Evolutionary conservation across 2,329 filamentous ascomycete genomes (phyloP).

Genomic region (Shiraia sp.): DNA sequence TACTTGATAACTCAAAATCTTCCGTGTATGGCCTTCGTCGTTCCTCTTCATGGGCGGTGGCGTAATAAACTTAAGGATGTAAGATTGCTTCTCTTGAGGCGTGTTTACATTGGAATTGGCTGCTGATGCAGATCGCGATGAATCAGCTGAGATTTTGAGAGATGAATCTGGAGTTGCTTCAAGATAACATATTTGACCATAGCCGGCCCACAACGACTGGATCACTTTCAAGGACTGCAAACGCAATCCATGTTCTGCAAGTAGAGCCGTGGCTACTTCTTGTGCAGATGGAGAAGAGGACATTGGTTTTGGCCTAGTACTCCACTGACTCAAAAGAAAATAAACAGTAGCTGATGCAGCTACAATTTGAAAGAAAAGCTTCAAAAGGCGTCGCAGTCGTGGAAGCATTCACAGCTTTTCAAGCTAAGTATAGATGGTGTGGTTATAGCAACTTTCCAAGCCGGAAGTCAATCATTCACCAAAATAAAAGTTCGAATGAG

Average conservation of each 20-base stretch:
- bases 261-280: constrained; percentile 30
- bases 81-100: constrained; percentile 32
- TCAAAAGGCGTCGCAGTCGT: constrained; percentile 1
- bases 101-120: constrained; percentile 10
- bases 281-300: constrained; percentile 13
- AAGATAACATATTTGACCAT: constrained; percentile 60
- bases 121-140: constrained; percentile 16
- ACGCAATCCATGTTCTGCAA: constrained; percentile 27
- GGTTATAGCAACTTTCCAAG: too few relatives aligned
- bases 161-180: constrained; percentile 41
- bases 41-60: constrained; percentile 50
- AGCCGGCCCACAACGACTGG: constrained; percentile 54
- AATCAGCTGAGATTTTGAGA: constrained; percentile 8
- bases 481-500: too few relatives aligned
- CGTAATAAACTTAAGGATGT: constrained; percentile 65
- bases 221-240: constrained; percentile 33
- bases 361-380: constrained; percentile 3
- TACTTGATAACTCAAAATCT: constrained; percentile 68
- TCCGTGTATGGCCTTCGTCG: constrained; percentile 67
- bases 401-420: constrained; percentile 1
- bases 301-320: constrained; percentile 45
- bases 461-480: too few relatives aligned
- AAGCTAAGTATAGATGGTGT: too few relatives aligned
- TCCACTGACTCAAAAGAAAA: background rate
- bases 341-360: constrained; percentile 1